phyloP scores from a whole-genome alignment of 352 stramenopile genomes.

The Globisporangium paddicum region DNA sequence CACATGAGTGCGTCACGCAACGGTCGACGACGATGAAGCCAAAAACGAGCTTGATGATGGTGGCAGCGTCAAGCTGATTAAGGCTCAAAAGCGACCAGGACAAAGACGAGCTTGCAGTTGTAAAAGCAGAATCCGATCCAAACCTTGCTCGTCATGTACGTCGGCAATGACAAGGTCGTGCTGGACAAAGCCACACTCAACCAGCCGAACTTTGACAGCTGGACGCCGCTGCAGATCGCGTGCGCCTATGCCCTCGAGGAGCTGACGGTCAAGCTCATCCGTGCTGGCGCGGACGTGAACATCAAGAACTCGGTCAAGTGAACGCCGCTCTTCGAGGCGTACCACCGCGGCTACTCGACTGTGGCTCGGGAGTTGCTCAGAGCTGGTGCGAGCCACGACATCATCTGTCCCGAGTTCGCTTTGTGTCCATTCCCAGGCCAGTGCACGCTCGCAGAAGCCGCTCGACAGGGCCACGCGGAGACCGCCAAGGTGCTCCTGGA shows the following conservation, averaged over 20 bases:
- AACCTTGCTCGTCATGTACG: conserved; percentile 57
- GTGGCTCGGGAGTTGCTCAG: conserved; percentile 67
- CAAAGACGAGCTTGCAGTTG: conserved; percentile 1
- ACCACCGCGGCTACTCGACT: conserved; percentile 59
- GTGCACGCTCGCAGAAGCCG: conserved; percentile 56
- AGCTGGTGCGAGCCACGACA: too few relatives aligned
- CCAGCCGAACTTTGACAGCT: conserved; percentile 72
- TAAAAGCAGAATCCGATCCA: conserved; percentile 26
- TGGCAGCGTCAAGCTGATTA: conserved; percentile 13
- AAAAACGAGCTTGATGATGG: conserved; percentile 20
- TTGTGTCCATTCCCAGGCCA: conserved; percentile 75
- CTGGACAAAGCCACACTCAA: conserved; percentile 63
- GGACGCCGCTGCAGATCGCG: conserved; percentile 72
- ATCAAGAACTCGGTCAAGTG: conserved; percentile 65
- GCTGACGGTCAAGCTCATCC: conserved; percentile 71
- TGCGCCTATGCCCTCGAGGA: conserved; percentile 72
- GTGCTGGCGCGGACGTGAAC: conserved; percentile 60
- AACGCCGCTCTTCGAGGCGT: conserved; percentile 74
- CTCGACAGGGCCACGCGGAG: conserved; percentile 54
- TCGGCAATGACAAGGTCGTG: conserved; percentile 68
- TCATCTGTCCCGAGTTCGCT: conserved; percentile 74
- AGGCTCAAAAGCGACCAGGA: conserved; percentile 7
- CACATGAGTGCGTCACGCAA: too few relatives aligned
- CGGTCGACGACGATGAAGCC: too few relatives aligned
- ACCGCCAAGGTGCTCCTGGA: conserved; percentile 74